A percentile compares a stretch with the other conserved stretches of the same genome.
These are phyloP conservation scores for Neurospora tetrasperma DNA, from an alignment of 495 filamentous ascomycete genomes.

Conservation along the genomic window DNA sequence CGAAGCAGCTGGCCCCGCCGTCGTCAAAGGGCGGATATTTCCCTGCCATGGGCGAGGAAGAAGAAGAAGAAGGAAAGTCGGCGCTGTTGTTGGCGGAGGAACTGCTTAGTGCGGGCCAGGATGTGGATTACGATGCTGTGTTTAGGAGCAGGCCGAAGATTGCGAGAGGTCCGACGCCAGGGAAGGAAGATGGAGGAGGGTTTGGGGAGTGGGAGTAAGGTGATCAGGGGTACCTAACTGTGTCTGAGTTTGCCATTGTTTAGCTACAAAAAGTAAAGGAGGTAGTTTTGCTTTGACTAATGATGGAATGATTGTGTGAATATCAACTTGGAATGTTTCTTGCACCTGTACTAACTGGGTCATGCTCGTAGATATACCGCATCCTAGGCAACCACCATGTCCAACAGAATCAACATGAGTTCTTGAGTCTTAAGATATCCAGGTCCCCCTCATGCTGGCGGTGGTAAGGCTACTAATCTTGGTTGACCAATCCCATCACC, in stretches of 20 bases:
- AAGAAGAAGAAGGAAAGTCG: slow-evolving; percentile 7
- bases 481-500: neutral
- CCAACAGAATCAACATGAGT: neutral
- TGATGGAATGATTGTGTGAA: neutral
- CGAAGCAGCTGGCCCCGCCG: slow-evolving; percentile 20
- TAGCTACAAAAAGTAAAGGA: neutral
- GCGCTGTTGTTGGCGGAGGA: slow-evolving; percentile 21
- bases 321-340: neutral
- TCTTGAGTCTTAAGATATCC: neutral
- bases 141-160: slow-evolving; percentile 80
- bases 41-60: slow-evolving; percentile 30
- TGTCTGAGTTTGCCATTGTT: neutral
- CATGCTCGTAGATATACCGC: neutral
- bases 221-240: neutral
- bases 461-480: neutral
- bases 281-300: neutral
- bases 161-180: slow-evolving; percentile 62
- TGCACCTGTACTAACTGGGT: neutral
- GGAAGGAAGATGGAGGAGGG: slow-evolving; percentile 15
- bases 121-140: slow-evolving; percentile 74
- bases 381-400: neutral
- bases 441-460: neutral
- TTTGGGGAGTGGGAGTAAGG: neutral
- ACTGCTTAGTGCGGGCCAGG: slow-evolving; percentile 41
- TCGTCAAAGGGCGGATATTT: slow-evolving; percentile 22